A percentile compares a stretch with the other conserved stretches of the same genome.
Conservation (phyloP, 2,329 filamentous ascomycete genomes). For the Dichotomopilus funicola region DNA sequence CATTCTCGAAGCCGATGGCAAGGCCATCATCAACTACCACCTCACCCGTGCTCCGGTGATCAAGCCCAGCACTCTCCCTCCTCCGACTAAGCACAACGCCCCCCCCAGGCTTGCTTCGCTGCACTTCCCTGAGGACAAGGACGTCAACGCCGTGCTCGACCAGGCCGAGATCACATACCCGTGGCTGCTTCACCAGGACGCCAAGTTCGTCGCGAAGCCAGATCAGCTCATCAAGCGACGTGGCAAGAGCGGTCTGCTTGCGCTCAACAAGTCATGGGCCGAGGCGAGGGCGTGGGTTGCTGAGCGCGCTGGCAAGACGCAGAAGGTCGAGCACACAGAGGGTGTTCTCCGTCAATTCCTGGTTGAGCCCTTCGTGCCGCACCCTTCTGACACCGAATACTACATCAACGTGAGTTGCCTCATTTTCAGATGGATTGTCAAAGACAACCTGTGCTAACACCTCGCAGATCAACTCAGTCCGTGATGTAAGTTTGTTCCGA, state of each 20-base stretch:
- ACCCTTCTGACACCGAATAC: slow-evolving; percentile 93
- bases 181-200: slow-evolving; percentile 75
- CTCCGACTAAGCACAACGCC: slow-evolving; percentile 81
- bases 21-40: slow-evolving; percentile 99
- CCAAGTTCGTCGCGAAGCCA: slow-evolving; percentile 97
- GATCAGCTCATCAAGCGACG: slow-evolving; percentile 99
- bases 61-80: slow-evolving; percentile 91
- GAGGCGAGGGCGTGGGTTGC: slow-evolving; percentile 93
- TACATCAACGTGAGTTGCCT: slow-evolving; percentile 69
- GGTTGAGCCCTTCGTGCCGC: slow-evolving; percentile 96
- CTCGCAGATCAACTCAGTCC: slow-evolving; percentile 79
- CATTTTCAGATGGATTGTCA: not conserved
- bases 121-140: slow-evolving; percentile 84
- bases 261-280: slow-evolving; percentile 94
- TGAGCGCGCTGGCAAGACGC: slow-evolving; percentile 81
- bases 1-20: slow-evolving; percentile 98
- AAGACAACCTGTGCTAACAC: slow-evolving; percentile 15
- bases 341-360: slow-evolving; percentile 91
- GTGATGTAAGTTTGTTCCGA: slow-evolving; percentile 70
- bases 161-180: slow-evolving; percentile 95
- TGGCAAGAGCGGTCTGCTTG: slow-evolving; percentile 95
- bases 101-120: slow-evolving; percentile 85
- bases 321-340: slow-evolving; percentile 86
- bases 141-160: slow-evolving; percentile 78
- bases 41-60: slow-evolving; percentile 95